These are phyloP conservation scores for Xylariaceae sp. DNA, from an alignment of 2,329 filamentous ascomycete species.

Conservation along the genomic window DNA sequence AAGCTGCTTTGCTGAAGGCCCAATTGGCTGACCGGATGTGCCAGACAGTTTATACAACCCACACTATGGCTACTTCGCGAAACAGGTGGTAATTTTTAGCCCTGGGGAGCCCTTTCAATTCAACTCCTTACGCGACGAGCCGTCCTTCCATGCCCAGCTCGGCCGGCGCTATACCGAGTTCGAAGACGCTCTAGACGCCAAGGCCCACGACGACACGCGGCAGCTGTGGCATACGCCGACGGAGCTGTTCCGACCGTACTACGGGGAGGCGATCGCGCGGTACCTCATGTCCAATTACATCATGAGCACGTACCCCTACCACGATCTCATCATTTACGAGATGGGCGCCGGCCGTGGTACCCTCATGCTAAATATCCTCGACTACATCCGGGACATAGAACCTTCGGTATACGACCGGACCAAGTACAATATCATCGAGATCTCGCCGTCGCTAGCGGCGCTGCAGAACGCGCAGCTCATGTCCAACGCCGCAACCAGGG, in stretches of 20 bases:
- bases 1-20: background rate
- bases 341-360: conserved; percentile 98
- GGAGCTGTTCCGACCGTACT: conserved; percentile 93
- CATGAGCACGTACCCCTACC: conserved; percentile 88
- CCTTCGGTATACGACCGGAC: conserved; percentile 93
- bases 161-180: conserved; percentile 84
- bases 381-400: conserved; percentile 89
- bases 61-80: conserved; percentile 93
- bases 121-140: conserved; percentile 76
- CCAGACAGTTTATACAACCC: conserved; percentile 93
- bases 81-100: conserved; percentile 93
- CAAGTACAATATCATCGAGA: conserved; percentile 94
- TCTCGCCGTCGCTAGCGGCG: conserved; percentile 77
- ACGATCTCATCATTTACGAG: conserved; percentile 97
- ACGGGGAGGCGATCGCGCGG: conserved; percentile 94
- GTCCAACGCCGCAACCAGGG: conserved; percentile 66
- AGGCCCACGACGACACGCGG: conserved; percentile 71
- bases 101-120: conserved; percentile 93
- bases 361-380: conserved; percentile 95
- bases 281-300: conserved; percentile 97
- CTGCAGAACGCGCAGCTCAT: conserved; percentile 75
- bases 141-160: conserved; percentile 77
- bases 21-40: conserved; percentile 13
- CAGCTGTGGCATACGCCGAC: conserved; percentile 99
- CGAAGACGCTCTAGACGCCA: conserved; percentile 81